A percentile compares a stretch with the other conserved stretches of the same genome.
phyloP scores from a whole-genome alignment of 345 rosid species.

The Aurinia saxatilis region DNA sequence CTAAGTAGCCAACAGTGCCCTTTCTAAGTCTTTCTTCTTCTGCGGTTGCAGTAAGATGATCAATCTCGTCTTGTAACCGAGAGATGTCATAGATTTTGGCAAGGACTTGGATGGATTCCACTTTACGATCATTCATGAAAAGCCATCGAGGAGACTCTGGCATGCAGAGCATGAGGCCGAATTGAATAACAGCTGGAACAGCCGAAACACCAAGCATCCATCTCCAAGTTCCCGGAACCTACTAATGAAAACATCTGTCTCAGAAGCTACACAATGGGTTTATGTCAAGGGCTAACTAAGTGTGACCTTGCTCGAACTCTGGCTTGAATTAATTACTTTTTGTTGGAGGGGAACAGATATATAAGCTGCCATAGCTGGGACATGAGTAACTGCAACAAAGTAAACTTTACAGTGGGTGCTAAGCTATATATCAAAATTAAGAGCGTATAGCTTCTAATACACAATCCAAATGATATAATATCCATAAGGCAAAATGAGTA shows the following conservation, averaged over 20 bases:
- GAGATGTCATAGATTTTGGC: constrained; percentile 60
- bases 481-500: too few species aligned
- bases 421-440: neutral
- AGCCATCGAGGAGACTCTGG: constrained; percentile 99
- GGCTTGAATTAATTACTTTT: constrained; percentile 27
- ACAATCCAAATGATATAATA: neutral
- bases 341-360: constrained; percentile 24
- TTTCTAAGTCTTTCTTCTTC: constrained; percentile 58
- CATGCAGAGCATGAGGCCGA: constrained; percentile 64
- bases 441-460: neutral
- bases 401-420: constrained; percentile 18
- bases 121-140: constrained; percentile 69
- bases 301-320: constrained; percentile 34
- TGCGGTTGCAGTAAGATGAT: constrained; percentile 52
- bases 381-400: constrained; percentile 38
- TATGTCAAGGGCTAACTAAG: constrained; percentile 21
- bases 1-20: constrained; percentile 41
- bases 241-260: constrained; percentile 3
- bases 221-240: constrained; percentile 99
- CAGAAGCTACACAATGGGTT: neutral
- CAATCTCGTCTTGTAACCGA: constrained; percentile 81
- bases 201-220: constrained; percentile 99
- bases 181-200: constrained; percentile 84
- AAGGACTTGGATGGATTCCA: constrained; percentile 50
- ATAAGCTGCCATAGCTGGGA: constrained; percentile 42